phyloP scores from a whole-genome alignment of 2,329 filamentous ascomycete species.

The Apiospora arundinis region DNA sequence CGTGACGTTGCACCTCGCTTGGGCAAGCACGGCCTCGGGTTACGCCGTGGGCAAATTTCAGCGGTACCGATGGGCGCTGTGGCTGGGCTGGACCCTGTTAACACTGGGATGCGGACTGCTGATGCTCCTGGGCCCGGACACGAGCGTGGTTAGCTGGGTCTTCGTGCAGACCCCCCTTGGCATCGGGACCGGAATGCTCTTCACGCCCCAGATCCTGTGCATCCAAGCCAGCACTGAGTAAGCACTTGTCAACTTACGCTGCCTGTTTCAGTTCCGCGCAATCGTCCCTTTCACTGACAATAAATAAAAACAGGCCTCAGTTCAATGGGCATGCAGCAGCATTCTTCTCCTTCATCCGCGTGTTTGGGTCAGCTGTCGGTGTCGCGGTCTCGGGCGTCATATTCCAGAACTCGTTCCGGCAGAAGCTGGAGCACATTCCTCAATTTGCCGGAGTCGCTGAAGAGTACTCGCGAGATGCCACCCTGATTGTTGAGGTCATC shows the following conservation, averaged over 20 bases:
- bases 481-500: constrained; percentile 62
- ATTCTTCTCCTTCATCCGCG: constrained; percentile 71
- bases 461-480: constrained; percentile 49
- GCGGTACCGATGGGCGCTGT: constrained; percentile 65
- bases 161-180: constrained; percentile 67
- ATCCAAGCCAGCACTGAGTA: constrained; percentile 64
- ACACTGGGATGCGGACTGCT: constrained; percentile 62
- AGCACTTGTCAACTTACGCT: neutral
- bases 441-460: constrained; percentile 49
- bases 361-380: constrained; percentile 69
- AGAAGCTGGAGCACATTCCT: constrained; percentile 54
- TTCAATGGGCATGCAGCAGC: constrained; percentile 62
- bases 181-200: constrained; percentile 68
- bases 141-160: constrained; percentile 62
- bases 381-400: constrained; percentile 71
- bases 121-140: constrained; percentile 53
- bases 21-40: constrained; percentile 61
- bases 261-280: neutral
- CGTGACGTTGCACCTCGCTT: constrained; percentile 67
- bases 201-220: constrained; percentile 66
- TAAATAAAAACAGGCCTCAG: neutral
- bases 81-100: constrained; percentile 65
- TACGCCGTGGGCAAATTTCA: constrained; percentile 60
- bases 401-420: constrained; percentile 70
- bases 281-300: neutral